phyloP scores from a whole-genome alignment of 768 basidiomycete species.

The Cystobasidium ongulense region DNA sequence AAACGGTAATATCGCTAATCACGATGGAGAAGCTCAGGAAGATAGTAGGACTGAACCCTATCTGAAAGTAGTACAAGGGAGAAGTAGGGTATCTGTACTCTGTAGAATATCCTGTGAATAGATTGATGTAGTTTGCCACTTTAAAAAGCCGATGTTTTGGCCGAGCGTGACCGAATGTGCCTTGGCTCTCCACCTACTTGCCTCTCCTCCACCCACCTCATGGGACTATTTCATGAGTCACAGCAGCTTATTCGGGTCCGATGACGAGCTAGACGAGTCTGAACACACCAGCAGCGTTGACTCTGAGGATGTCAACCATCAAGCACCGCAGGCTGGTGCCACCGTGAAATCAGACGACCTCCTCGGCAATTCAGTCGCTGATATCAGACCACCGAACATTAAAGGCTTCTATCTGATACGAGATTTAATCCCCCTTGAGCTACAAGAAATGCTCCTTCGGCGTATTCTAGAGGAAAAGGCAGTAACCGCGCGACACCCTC shows the following conservation, averaged over 20 bases:
- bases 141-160: background rate
- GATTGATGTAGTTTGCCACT: background rate
- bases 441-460: background rate
- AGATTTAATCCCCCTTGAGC: background rate
- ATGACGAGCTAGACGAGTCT: background rate
- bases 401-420: slow-evolving; percentile 7
- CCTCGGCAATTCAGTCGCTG: background rate
- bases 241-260: slow-evolving; percentile 20
- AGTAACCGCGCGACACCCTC: slow-evolving; percentile 1
- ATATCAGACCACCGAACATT: background rate
- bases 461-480: slow-evolving; percentile 4
- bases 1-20: slow-evolving; percentile 29
- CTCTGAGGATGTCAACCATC: too few relatives aligned
- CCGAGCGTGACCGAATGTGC: background rate
- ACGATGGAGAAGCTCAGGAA: slow-evolving; percentile 16
- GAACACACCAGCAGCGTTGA: too few relatives aligned
- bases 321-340: background rate
- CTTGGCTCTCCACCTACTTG: background rate
- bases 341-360: background rate
- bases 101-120: background rate
- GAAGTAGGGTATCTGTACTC: background rate
- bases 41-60: slow-evolving; percentile 20
- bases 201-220: background rate
- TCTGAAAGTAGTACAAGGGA: background rate
- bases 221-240: background rate